Conservation (phyloP, 345 rosid species). For the Eucalyptus microcorys region DNA sequence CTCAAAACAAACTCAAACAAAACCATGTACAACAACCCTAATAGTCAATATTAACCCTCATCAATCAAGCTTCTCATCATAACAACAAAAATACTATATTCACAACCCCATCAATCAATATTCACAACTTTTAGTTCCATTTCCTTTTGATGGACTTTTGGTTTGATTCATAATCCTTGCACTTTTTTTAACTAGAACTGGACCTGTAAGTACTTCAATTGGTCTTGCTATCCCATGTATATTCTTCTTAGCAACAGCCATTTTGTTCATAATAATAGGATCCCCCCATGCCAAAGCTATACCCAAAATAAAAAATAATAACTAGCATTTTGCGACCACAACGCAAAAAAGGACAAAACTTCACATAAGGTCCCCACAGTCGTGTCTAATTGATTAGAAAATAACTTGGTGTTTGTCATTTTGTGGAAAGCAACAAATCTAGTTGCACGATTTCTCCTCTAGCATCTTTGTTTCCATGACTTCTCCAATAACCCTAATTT, state of each 20-base stretch:
- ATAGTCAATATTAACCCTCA: neutral
- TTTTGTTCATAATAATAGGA: too few species aligned
- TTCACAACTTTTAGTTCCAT: neutral
- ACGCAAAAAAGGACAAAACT: neutral
- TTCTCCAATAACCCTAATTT: neutral
- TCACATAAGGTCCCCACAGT: neutral
- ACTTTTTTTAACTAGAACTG: neutral
- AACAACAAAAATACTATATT: too few species aligned
- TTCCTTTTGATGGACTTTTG: too few species aligned
- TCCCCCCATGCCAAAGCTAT: neutral
- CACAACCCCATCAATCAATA: neutral
- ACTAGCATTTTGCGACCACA: neutral
- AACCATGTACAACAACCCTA: neutral
- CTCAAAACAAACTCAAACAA: neutral
- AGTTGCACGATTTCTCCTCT: neutral
- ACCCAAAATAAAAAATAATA: neutral
- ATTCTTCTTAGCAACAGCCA: too few species aligned
- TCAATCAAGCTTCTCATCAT: neutral
- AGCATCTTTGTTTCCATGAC: too few species aligned
- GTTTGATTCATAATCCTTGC: neutral
- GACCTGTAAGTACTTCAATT: neutral
- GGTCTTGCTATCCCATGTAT: neutral
- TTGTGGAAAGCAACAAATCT: too few species aligned
- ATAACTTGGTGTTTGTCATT: neutral
- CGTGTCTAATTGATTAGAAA: neutral